Evolutionary conservation across 2,329 filamentous ascomycete genomes (phyloP).

Genomic region (Metarhizium anisopliae): DNA sequence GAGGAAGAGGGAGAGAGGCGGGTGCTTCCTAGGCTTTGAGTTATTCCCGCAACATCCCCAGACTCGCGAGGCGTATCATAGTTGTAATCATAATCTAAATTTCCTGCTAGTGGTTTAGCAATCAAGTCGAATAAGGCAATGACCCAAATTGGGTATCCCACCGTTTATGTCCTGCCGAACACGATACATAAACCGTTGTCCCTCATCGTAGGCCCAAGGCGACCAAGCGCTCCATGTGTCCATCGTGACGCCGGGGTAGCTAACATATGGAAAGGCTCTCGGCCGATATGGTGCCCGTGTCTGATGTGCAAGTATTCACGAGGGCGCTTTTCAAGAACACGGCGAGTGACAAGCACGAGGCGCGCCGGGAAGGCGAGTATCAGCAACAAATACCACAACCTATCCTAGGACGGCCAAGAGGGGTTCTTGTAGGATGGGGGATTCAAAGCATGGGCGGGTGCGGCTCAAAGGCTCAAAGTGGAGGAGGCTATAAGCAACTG

Average conservation of each 20-base stretch:
- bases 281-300: conserved; percentile 5
- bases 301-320: neutral
- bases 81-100: conserved; percentile 3
- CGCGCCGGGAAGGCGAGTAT: neutral
- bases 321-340: neutral
- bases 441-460: conserved; percentile 5
- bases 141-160: neutral
- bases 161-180: conserved; percentile 12
- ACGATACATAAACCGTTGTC: conserved; percentile 12
- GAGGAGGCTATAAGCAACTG: neutral
- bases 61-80: conserved; percentile 1
- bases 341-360: neutral
- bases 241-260: conserved; percentile 2
- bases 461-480: conserved; percentile 3
- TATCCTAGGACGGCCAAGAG: conserved; percentile 4
- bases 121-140: neutral
- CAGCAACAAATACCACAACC: neutral
- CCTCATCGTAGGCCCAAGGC: conserved; percentile 16
- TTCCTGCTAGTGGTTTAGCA: neutral
- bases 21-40: neutral
- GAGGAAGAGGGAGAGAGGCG: neutral
- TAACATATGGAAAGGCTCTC: neutral
- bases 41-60: neutral
- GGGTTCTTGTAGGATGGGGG: conserved; percentile 8
- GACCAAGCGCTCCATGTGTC: conserved; percentile 17